A percentile compares a stretch with the other conserved stretches of the same genome.
Evolutionary conservation across 352 stramenopile species (phyloP).

Genomic region (Blastocystis sp.): DNA sequence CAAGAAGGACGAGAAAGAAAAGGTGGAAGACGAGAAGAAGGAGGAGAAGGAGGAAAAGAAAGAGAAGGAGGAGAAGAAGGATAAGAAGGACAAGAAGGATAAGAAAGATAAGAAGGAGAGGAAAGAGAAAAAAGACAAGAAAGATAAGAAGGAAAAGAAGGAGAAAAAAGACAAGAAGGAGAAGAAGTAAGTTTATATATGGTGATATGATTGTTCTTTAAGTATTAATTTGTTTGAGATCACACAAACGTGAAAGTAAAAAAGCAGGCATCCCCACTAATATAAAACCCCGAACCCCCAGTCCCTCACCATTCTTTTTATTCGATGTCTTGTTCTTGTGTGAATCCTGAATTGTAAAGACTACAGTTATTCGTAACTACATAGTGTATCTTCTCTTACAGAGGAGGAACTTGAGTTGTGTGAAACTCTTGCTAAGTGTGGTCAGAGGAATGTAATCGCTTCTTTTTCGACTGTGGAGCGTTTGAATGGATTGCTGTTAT

Average conservation of each 20-base stretch:
- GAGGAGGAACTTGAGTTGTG: conserved; percentile 33
- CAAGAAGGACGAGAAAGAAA: conserved; percentile 63
- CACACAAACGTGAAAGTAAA: neutral
- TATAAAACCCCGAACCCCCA: neutral
- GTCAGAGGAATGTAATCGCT: conserved; percentile 20
- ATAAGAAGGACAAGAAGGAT: conserved; percentile 71
- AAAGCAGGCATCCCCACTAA: neutral
- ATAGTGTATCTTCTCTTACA: conserved; percentile 28
- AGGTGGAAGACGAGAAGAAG: conserved; percentile 65
- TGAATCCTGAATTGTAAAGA: conserved; percentile 11
- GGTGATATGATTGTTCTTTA: conserved; percentile 34
- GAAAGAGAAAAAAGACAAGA: conserved; percentile 69
- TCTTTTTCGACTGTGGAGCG: conserved; percentile 18
- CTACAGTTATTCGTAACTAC: neutral
- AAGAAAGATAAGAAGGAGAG: conserved; percentile 70
- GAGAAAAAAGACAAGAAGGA: conserved; percentile 68
- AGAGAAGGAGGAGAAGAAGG: conserved; percentile 74
- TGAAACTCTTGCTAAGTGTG: neutral
- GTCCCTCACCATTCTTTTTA: neutral
- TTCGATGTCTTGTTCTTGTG: conserved; percentile 33
- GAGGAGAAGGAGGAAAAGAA: conserved; percentile 71
- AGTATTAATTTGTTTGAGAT: conserved; percentile 52
- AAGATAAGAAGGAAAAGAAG: conserved; percentile 68
- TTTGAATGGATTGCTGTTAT: neutral
- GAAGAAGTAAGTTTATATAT: conserved; percentile 62